Conservation (phyloP, 345 rosid genomes). For the Sapria himalayana region DNA sequence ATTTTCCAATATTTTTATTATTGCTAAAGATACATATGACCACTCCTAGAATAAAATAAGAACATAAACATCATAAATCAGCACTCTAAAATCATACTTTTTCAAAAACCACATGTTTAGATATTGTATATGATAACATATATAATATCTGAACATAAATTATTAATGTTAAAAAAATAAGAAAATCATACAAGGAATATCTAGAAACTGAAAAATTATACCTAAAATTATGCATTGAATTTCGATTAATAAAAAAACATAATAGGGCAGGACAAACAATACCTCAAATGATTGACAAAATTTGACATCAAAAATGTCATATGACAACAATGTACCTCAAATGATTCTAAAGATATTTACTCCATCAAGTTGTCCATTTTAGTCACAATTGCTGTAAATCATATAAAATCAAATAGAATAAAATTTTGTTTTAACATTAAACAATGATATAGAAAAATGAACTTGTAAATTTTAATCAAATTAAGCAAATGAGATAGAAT, state of each 20-base stretch:
- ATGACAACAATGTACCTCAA: constrained; percentile 10
- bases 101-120: no score
- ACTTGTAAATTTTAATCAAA: no score
- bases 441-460: not conserved
- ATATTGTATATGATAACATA: no score
- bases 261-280: not conserved
- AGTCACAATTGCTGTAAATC: constrained; percentile 17
- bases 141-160: no score
- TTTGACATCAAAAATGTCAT: not conserved
- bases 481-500: no score
- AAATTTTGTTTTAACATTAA: not conserved
- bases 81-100: no score
- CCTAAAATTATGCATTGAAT: no score
- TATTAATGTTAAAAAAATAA: not conserved
- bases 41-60: no score
- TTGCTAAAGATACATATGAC: no score
- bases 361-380: constrained; percentile 20
- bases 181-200: constrained; percentile 2
- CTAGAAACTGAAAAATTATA: no score
- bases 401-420: not conserved
- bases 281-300: not conserved
- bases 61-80: no score
- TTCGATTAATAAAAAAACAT: not conserved
- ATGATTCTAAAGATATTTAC: constrained; percentile 21
- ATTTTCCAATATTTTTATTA: no score